Base-by-base conservation (phyloP, 208 protist genomes). In the Trypanosomatidae sp. region DNA sequence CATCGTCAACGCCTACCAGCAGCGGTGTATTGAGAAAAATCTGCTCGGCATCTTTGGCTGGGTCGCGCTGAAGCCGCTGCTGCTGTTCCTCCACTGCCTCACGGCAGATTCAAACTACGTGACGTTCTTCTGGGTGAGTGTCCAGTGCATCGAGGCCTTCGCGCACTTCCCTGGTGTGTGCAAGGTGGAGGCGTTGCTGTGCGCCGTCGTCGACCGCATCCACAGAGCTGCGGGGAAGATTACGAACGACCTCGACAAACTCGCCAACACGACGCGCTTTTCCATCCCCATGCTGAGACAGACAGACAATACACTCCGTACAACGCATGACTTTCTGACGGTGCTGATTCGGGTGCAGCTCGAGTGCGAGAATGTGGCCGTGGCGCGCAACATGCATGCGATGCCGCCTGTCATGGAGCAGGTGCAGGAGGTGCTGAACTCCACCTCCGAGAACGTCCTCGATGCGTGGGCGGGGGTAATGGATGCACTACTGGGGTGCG, bases 71-170 rank as follows among this genome's bases (percentile, higher is more conserved):
- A 88, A 90, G 53, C 87, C 92, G 33, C 60, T 96, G 17, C 55
- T 90, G 17, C 74, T 94, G 43, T 96, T 91, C 66, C 75, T 96
- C 36, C 80, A 90, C 53, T 91, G 81, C 68, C 81, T 96, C 49
- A 88, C 80, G 8, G 88, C 90, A n/a, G 90, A 94, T 49, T 94
- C 89, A 25, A 94, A 93, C 78, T 96, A 96, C 73, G 89, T 93
- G 36, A 91, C 90, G 1, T 94, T 96, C 62, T 92, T 96, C 74
- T 96, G 92, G 90, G 82, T 84, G 2, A 83, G 90, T 60, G 92
- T 96, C 71, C 92, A 96, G 81, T 89, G 81, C 62, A 93, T 96
- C 62, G 89, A 96, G 56, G 87, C 84, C 3, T 88, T 90, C 30
- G 86, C 82, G 17, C 74, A 75, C 78, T 96, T 89, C 67, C 86